Evolutionary conservation across 192 early-diverging fungal species (phyloP).

Genomic region (Backusella sp.): DNA sequence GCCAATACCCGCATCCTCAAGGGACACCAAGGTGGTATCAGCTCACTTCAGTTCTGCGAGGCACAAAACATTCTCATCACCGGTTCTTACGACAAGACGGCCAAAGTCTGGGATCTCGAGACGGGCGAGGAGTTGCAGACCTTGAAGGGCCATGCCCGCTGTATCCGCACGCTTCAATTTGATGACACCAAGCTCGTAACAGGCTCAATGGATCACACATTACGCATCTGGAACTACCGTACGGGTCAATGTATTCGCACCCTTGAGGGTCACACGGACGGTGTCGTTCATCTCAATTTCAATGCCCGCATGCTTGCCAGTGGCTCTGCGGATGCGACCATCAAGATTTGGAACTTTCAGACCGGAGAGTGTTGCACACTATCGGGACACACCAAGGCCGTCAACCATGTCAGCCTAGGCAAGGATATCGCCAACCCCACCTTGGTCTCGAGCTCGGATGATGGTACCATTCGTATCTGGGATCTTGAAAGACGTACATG

Average conservation of each 20-base stretch:
- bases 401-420: slow-evolving; percentile 84
- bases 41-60: slow-evolving; percentile 86
- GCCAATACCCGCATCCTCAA: slow-evolving; percentile 57
- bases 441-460: slow-evolving; percentile 85
- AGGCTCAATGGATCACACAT: slow-evolving; percentile 87
- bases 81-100: slow-evolving; percentile 82
- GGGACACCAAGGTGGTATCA: slow-evolving; percentile 84
- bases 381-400: slow-evolving; percentile 82
- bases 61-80: slow-evolving; percentile 68
- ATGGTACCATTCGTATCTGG: slow-evolving; percentile 80
- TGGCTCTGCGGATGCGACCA: slow-evolving; percentile 79
- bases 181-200: slow-evolving; percentile 92
- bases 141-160: slow-evolving; percentile 78
- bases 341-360: slow-evolving; percentile 85
- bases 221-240: slow-evolving; percentile 91
- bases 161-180: slow-evolving; percentile 88
- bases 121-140: slow-evolving; percentile 72
- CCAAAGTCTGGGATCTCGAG: slow-evolving; percentile 85
- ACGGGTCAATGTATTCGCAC: slow-evolving; percentile 85
- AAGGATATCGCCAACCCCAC: slow-evolving; percentile 43
- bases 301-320: slow-evolving; percentile 72
- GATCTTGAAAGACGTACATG: slow-evolving; percentile 72
- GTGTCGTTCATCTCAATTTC: slow-evolving; percentile 85
- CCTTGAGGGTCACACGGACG: slow-evolving; percentile 71
- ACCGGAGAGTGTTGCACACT: slow-evolving; percentile 68